Evolutionary conservation across 2,329 filamentous ascomycete species (phyloP).

Genomic region (Tolypocladium ophioglossoides): DNA sequence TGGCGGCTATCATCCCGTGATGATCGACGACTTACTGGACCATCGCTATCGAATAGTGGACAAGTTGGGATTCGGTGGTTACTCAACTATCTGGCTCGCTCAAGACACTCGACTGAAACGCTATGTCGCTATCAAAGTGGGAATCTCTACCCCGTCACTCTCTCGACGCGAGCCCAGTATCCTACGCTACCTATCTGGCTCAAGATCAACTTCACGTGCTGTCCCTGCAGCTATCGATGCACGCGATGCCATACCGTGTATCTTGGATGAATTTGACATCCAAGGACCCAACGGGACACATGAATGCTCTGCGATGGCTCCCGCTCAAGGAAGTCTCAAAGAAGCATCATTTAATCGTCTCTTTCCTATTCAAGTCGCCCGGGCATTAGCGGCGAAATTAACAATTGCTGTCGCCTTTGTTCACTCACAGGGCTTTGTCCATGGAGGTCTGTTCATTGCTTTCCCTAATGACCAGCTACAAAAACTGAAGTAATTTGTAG

Average conservation of each 20-base stretch:
- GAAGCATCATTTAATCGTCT: neutral
- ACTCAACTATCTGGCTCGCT: slow-evolving; percentile 30
- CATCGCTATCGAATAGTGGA: slow-evolving; percentile 23
- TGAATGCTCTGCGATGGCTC: neutral
- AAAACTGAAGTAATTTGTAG: slow-evolving; percentile 1
- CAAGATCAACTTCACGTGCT: neutral
- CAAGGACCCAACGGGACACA: slow-evolving; percentile 2
- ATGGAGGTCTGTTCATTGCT: slow-evolving; percentile 8
- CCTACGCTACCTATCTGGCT: neutral
- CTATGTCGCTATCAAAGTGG: slow-evolving; percentile 6
- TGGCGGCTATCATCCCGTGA: slow-evolving; percentile 1
- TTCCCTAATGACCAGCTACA: neutral
- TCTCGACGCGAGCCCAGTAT: neutral
- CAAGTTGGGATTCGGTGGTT: slow-evolving; percentile 27
- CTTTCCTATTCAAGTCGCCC: neutral
- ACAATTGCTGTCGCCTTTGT: slow-evolving; percentile 9
- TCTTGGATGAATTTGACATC: slow-evolving; percentile 2
- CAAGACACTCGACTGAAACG: slow-evolving; percentile 13
- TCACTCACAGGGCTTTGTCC: slow-evolving; percentile 15
- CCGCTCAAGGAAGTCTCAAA: neutral
- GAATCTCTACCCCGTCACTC: neutral
- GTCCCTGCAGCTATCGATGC: neutral
- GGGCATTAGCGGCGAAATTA: slow-evolving; percentile 5
- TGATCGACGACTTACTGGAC: slow-evolving; percentile 1
- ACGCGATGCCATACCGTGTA: neutral